phyloP scores from a whole-genome alignment of 2,329 filamentous ascomycete species.

The Sphaerulina vaccinii region DNA sequence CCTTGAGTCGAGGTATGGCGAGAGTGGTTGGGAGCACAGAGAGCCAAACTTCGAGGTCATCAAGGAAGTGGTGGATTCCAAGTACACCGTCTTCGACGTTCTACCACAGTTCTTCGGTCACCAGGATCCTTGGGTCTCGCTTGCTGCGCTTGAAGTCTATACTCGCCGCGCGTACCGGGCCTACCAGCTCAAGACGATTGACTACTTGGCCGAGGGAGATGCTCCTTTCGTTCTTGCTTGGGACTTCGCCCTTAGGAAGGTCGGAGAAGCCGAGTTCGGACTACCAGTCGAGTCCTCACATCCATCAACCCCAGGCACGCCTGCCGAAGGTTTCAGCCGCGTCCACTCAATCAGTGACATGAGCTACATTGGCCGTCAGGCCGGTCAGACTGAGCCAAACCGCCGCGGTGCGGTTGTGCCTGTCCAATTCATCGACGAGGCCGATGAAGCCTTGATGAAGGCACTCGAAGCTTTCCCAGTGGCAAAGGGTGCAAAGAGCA shows the following conservation, averaged over 20 bases:
- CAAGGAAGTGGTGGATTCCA: constrained; percentile 97
- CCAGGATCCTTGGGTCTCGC: constrained; percentile 87
- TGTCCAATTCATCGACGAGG: constrained; percentile 89
- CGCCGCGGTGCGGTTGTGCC: constrained; percentile 94
- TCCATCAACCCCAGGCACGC: constrained; percentile 69
- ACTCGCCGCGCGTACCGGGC: constrained; percentile 95
- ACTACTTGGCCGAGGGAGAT: constrained; percentile 79
- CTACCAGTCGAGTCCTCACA: constrained; percentile 75
- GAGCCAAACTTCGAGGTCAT: constrained; percentile 87
- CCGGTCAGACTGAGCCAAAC: constrained; percentile 65
- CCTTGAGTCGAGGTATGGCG: constrained; percentile 93
- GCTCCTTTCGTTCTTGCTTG: constrained; percentile 80
- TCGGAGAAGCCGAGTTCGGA: constrained; percentile 87
- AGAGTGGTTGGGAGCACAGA: constrained; percentile 94
- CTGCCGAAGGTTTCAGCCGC: constrained; percentile 67
- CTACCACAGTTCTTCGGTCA: constrained; percentile 93
- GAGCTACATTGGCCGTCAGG: constrained; percentile 76
- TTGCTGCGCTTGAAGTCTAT: constrained; percentile 94
- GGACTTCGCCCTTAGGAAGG: constrained; percentile 94
- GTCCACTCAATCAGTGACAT: constrained; percentile 96
- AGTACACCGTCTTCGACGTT: constrained; percentile 97
- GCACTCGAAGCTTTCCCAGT: constrained; percentile 78
- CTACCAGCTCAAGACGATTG: constrained; percentile 83
- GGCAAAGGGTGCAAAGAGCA: constrained; percentile 41
- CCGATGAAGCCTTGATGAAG: constrained; percentile 79